phyloP scores from a whole-genome alignment of 345 rosid species.

The Mangifera indica region DNA sequence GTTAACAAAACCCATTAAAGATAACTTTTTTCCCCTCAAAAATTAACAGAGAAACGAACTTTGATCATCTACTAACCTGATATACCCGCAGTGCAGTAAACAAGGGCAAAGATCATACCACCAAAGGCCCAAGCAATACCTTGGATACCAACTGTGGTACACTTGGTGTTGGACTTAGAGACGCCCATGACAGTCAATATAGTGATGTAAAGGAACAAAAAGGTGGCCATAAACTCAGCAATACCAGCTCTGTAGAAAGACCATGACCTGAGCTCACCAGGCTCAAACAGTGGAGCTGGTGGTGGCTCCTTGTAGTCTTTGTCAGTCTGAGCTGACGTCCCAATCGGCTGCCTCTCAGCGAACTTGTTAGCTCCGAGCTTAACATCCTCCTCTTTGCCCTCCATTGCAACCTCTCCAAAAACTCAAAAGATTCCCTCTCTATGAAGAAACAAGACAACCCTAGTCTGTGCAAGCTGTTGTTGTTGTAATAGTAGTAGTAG shows the following conservation, averaged over 20 bases:
- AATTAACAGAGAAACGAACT: neutral
- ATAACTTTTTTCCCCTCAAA: neutral
- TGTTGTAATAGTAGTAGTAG: neutral
- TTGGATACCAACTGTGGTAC: conserved; percentile 59
- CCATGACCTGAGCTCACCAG: conserved; percentile 65
- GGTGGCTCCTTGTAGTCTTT: conserved; percentile 62
- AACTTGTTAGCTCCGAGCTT: conserved; percentile 63
- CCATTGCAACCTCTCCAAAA: conserved; percentile 33
- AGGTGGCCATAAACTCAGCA: conserved; percentile 65
- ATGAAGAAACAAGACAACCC: neutral
- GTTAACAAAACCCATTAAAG: neutral
- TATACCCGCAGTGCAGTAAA: conserved; percentile 76
- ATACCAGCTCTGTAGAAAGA: conserved; percentile 75
- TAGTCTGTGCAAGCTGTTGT: neutral
- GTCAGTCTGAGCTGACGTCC: conserved; percentile 56
- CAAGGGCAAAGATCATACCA: conserved; percentile 81
- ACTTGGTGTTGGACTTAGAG: conserved; percentile 36
- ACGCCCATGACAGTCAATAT: conserved; percentile 71
- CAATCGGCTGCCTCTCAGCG: conserved; percentile 67
- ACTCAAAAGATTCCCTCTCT: neutral
- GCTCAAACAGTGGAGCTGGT: conserved; percentile 62
- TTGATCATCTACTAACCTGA: conserved; percentile 41
- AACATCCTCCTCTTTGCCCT: conserved; percentile 72
- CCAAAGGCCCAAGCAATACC: conserved; percentile 84
- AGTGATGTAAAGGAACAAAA: conserved; percentile 64